Percentiles rank a stretch among this genome's conserved stretches.
These are phyloP conservation scores for Candida orba DNA, from an alignment of 805 yeast genomes.

Conservation along the genomic window DNA sequence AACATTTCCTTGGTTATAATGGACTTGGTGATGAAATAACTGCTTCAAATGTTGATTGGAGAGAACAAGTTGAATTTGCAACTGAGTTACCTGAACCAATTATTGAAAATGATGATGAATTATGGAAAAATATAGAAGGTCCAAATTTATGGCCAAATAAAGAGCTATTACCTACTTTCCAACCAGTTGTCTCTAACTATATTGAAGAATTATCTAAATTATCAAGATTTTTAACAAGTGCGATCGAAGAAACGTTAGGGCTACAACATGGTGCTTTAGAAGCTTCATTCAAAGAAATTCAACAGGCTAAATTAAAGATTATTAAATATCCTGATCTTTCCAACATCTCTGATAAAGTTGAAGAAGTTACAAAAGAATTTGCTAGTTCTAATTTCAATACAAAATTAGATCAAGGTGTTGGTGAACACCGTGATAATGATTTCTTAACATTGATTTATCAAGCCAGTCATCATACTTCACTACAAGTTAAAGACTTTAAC, in stretches of 20 bases:
- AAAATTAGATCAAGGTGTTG: constrained; percentile 30
- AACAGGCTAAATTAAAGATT: constrained; percentile 32
- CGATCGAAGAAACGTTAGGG: constrained; percentile 52
- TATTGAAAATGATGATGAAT: constrained; percentile 20
- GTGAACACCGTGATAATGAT: constrained; percentile 58
- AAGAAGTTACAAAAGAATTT: constrained; percentile 36
- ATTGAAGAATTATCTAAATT: constrained; percentile 39
- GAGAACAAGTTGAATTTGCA: constrained; percentile 43
- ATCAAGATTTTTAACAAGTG: constrained; percentile 33
- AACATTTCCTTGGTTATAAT: constrained; percentile 40
- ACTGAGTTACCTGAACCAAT: constrained; percentile 41
- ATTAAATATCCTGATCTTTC: constrained; percentile 30
- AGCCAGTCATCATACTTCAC: constrained; percentile 38
- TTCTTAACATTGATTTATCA: constrained; percentile 54
- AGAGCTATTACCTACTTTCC: constrained; percentile 28
- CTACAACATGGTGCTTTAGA: constrained; percentile 38
- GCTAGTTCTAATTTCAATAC: constrained; percentile 35
- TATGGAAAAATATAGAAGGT: constrained; percentile 38
- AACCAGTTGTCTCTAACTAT: constrained; percentile 26
- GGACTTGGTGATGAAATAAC: constrained; percentile 41
- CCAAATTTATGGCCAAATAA: constrained; percentile 41
- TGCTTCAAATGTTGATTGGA: constrained; percentile 38
- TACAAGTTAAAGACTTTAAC: constrained; percentile 40
- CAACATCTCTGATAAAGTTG: constrained; percentile 6
- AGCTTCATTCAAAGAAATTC: constrained; percentile 40